A percentile compares a stretch with the other conserved stretches of the same genome.
Conservation (phyloP, 2,329 filamentous ascomycete genomes). For the Aschersonia sp. region DNA sequence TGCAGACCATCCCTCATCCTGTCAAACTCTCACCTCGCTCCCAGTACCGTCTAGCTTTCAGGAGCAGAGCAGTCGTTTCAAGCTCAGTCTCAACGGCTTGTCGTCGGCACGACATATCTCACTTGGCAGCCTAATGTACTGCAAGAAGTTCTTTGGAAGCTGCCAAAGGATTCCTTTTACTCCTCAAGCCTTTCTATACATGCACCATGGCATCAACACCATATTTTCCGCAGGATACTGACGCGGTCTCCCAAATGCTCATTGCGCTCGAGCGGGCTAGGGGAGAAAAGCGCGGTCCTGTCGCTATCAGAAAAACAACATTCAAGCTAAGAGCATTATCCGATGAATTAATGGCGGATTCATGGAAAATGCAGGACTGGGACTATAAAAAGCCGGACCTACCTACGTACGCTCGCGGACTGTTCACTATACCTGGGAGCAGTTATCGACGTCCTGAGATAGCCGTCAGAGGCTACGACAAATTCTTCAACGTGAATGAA, state of each 20-base stretch:
- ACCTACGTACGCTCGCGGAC: slow-evolving; percentile 81
- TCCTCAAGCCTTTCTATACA: not conserved
- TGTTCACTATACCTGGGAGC: slow-evolving; percentile 70
- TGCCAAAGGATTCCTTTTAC: not conserved
- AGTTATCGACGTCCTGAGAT: slow-evolving; percentile 58
- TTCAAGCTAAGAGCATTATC: slow-evolving; percentile 53
- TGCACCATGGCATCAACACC: slow-evolving; percentile 29
- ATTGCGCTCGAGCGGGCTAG: slow-evolving; percentile 42
- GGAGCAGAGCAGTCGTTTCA: not conserved
- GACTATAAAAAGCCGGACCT: slow-evolving; percentile 83
- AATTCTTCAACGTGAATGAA: slow-evolving; percentile 93
- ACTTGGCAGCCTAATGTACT: not conserved
- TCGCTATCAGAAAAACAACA: slow-evolving; percentile 67
- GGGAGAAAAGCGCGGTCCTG: slow-evolving; percentile 43
- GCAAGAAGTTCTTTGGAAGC: not conserved
- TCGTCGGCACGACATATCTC: not conserved
- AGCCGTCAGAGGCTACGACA: slow-evolving; percentile 83
- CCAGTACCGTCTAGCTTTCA: too few relatives aligned
- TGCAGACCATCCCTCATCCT: too few relatives aligned
- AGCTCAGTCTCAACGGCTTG: not conserved
- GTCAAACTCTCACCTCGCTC: too few relatives aligned
- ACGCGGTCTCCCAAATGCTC: slow-evolving; percentile 53
- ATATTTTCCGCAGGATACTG: slow-evolving; percentile 52
- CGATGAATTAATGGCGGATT: slow-evolving; percentile 58
- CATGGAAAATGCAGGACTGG: slow-evolving; percentile 89